Evolutionary conservation across 176 grass and related monocot species (phyloP).

Genomic region (Chrysopogon serrulatus): DNA sequence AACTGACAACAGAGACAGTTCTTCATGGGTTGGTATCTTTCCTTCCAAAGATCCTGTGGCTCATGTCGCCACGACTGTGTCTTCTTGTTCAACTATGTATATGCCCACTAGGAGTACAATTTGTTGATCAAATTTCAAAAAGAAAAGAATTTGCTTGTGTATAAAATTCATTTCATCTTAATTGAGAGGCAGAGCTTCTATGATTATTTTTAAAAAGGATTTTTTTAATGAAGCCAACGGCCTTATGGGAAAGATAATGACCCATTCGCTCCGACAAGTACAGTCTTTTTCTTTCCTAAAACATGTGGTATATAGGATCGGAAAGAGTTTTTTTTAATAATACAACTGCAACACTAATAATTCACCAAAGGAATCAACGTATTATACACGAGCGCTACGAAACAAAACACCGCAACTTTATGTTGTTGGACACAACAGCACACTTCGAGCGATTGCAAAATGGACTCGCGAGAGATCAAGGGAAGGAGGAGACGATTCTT

Average conservation of each 20-base stretch:
- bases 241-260: neutral
- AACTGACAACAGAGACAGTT: neutral
- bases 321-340: neutral
- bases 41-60: neutral
- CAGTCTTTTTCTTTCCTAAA: neutral
- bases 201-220: too few species aligned
- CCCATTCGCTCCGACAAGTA: neutral
- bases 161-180: too few species aligned
- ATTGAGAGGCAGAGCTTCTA: too few species aligned
- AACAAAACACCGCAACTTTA: neutral
- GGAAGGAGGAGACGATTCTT: neutral
- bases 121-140: neutral
- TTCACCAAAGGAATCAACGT: neutral
- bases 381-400: neutral
- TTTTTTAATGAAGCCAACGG: too few species aligned
- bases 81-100: neutral
- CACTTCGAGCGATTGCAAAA: neutral
- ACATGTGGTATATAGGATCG: neutral
- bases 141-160: too few species aligned
- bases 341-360: neutral
- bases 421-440: neutral
- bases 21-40: neutral
- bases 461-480: neutral
- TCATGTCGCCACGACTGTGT: neutral
- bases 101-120: neutral